Evolutionary conservation across 495 filamentous ascomycete genomes (phyloP), one percentile per base, ranked within the genome.

Genomic region (Penicillium egyptiacum): DNA sequence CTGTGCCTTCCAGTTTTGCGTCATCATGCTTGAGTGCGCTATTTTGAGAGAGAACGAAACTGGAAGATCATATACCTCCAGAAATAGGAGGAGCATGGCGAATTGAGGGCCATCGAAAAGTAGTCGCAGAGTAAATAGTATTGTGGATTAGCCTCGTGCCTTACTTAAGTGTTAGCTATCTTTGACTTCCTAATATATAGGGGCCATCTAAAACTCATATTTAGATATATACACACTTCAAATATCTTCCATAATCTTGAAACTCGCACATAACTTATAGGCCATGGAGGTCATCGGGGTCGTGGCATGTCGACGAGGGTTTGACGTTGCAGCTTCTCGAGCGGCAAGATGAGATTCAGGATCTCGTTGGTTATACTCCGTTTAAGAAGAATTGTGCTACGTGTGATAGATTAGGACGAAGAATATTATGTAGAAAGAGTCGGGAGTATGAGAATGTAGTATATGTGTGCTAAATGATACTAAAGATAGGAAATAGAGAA

Each of bases 241-340:
- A 25, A 25, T 25, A 25, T 25, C 23, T 25, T 5, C 23, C 2
- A 25, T 4, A 5, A 25, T 3, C 3, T 3, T 5, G 23, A 25
- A 25, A 25, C 23, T 4, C 23, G 23, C 23, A 25, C 23, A 25
- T 5, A 25, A 4, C 23, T 25, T 5, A 25, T 25, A 4, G 6
- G 23, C 23, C 23, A 25, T 25, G 23, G 23, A 25, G 23, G 23
- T n/a, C 23, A 0, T 25, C 23, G 3, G 23, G 23, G 23, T 25
- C 23, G 23, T 25, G 3, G 23, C 23, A 80, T 60, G 69, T 71
- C 4, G 53, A 63, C 33, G 64, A 73, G 44, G 77, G 79, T 3
- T 23, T 45, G 22, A 23, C 43, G 14, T 20, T 45, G 9, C 43
- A 45, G 60, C 77, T 81, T 61, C 53, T 81, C 2, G 78, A 81